A percentile compares a stretch with the other conserved stretches of the same genome.
These are phyloP conservation scores for Melastoma candidum DNA, from an alignment of 441 rosid species.

Conservation along the genomic window DNA sequence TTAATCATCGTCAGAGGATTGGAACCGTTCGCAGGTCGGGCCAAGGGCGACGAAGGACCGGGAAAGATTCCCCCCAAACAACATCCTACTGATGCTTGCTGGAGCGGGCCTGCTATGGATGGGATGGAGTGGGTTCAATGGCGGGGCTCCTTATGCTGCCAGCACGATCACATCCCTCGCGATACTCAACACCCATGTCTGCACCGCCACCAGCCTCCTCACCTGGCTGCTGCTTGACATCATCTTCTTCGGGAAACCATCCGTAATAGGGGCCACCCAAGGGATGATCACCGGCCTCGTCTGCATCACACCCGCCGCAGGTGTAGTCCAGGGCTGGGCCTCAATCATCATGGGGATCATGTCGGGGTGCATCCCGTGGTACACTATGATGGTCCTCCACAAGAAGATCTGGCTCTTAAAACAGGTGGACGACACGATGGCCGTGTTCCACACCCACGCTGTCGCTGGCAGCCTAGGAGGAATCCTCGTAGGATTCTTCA, in stretches of 20 bases:
- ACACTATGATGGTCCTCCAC: constrained; percentile 19
- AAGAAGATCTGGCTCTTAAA: constrained; percentile 14
- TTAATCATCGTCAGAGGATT: neutral
- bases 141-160: constrained; percentile 4
- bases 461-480: constrained; percentile 16
- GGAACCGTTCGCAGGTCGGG: neutral
- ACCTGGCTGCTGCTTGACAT: constrained; percentile 5
- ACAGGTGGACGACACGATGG: constrained; percentile 15
- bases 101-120: constrained; percentile 8
- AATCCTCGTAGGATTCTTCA: constrained; percentile 13
- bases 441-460: constrained; percentile 17
- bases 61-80: neutral
- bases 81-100: constrained; percentile 3
- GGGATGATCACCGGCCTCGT: constrained; percentile 5
- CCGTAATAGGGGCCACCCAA: too few species aligned
- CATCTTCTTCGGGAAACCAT: neutral
- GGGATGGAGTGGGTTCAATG: constrained; percentile 10
- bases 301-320: constrained; percentile 8
- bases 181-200: constrained; percentile 5
- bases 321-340: constrained; percentile 16
- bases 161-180: constrained; percentile 2
- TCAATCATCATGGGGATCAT: constrained; percentile 15
- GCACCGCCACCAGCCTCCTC: constrained; percentile 7
- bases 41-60: neutral
- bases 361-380: constrained; percentile 16